These are phyloP conservation scores for Durotheca rogersii DNA, from an alignment of 495 filamentous ascomycete genomes.

Conservation along the genomic window DNA sequence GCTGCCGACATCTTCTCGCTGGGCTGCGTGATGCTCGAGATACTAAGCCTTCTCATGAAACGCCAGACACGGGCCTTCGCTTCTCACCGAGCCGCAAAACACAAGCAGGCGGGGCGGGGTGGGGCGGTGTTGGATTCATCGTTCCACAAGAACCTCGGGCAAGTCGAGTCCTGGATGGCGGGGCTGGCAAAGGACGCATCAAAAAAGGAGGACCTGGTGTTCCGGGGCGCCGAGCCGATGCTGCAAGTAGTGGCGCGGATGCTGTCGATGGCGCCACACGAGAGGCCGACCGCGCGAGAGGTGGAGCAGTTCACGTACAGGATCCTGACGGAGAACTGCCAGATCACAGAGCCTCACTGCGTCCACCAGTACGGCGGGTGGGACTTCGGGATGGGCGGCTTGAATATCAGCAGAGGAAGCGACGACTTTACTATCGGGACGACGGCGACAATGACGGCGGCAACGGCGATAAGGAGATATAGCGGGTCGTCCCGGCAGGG, in stretches of 20 bases:
- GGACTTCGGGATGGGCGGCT: slow-evolving; percentile 34
- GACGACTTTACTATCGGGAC: slow-evolving; percentile 28
- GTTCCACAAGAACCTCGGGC: slow-evolving; percentile 78
- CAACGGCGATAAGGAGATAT: too few relatives aligned
- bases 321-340: slow-evolving; percentile 47
- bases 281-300: slow-evolving; percentile 47
- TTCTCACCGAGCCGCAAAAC: slow-evolving; percentile 69
- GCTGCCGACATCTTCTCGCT: slow-evolving; percentile 77
- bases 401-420: slow-evolving; percentile 22
- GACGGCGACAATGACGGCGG: too few relatives aligned
- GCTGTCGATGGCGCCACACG: slow-evolving; percentile 45
- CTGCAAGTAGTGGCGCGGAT: slow-evolving; percentile 48
- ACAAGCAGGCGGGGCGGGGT: slow-evolving; percentile 63
- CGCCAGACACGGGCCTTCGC: slow-evolving; percentile 68
- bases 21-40: slow-evolving; percentile 67
- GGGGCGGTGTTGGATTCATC: slow-evolving; percentile 71
- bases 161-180: slow-evolving; percentile 77
- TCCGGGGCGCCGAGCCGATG: slow-evolving; percentile 50
- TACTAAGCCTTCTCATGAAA: slow-evolving; percentile 71
- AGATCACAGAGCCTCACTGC: slow-evolving; percentile 49
- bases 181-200: slow-evolving; percentile 64
- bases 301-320: slow-evolving; percentile 47
- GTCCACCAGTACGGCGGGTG: slow-evolving; percentile 41
- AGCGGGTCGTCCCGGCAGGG: slow-evolving; percentile 17
- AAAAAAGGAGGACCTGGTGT: slow-evolving; percentile 61